Percentiles rank a stretch among this genome's conserved stretches.
Evolutionary conservation across 2,329 filamentous ascomycete species (phyloP).

Genomic region (Sarocladium oryzae): DNA sequence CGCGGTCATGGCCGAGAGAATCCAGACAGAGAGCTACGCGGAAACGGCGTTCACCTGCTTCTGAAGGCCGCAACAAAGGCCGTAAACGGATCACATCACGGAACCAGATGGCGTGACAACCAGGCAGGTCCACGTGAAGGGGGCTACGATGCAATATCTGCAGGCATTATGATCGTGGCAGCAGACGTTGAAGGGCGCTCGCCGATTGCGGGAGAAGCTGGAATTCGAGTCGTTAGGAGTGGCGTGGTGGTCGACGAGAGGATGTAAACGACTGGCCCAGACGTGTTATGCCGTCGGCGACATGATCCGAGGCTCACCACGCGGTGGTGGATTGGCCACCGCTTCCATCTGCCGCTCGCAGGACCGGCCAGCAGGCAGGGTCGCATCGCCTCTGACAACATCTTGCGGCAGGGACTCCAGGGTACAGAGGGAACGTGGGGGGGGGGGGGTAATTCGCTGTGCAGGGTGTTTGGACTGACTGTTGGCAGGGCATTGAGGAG

Average conservation of each 20-base stretch:
- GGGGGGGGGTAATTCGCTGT: background rate
- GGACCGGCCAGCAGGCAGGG: background rate
- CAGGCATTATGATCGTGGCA: background rate
- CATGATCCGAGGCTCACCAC: background rate
- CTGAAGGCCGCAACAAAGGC: background rate
- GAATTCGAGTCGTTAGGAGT: background rate
- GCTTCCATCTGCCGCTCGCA: background rate
- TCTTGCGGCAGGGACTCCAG: background rate
- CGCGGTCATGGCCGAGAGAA: background rate
- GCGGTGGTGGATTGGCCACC: background rate
- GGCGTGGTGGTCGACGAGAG: background rate
- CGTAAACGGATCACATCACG: background rate
- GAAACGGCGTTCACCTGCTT: background rate
- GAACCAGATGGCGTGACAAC: background rate
- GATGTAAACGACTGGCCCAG: background rate
- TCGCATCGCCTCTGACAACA: background rate
- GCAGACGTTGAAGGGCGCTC: background rate
- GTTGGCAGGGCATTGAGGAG: background rate
- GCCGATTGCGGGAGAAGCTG: background rate
- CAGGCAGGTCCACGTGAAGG: background rate
- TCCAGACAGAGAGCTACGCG: background rate
- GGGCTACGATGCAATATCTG: background rate
- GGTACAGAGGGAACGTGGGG: background rate
- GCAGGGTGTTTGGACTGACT: background rate
- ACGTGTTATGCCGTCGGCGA: background rate